Percentiles rank a stretch among this genome's conserved stretches.
These are phyloP conservation scores for Blastocystis sp. DNA, from an alignment of 352 stramenopile species.

Conservation along the genomic window DNA sequence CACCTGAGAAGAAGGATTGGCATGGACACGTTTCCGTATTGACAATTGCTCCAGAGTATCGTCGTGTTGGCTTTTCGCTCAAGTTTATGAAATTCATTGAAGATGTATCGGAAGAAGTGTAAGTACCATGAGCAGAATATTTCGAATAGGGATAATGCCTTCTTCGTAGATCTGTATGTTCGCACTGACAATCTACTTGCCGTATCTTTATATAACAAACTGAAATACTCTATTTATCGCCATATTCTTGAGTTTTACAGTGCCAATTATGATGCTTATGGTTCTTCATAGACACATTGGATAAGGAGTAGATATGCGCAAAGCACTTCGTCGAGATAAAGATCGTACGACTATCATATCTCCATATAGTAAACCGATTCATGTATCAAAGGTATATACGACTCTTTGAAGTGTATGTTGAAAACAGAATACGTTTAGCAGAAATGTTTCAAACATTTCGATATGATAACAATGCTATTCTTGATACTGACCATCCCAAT, in stretches of 20 bases:
- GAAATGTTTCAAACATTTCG: background rate
- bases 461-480: slow-evolving; percentile 15
- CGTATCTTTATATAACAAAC: slow-evolving; percentile 55
- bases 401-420: slow-evolving; percentile 48
- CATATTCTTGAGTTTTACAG: slow-evolving; percentile 65
- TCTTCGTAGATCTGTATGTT: slow-evolving; percentile 65
- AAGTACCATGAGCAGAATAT: background rate
- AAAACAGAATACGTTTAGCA: slow-evolving; percentile 6
- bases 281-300: background rate
- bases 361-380: slow-evolving; percentile 60
- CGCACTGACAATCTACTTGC: slow-evolving; percentile 49
- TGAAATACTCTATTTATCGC: slow-evolving; percentile 53
- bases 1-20: slow-evolving; percentile 43
- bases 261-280: slow-evolving; percentile 45
- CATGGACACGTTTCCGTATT: slow-evolving; percentile 64
- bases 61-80: slow-evolving; percentile 24
- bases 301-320: slow-evolving; percentile 48
- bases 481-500: slow-evolving; percentile 59
- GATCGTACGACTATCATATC: slow-evolving; percentile 44
- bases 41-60: slow-evolving; percentile 65
- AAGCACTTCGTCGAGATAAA: slow-evolving; percentile 51
- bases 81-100: slow-evolving; percentile 66
- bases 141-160: slow-evolving; percentile 51
- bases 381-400: slow-evolving; percentile 45
- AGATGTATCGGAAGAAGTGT: slow-evolving; percentile 54